A percentile compares a stretch with the other conserved stretches of the same genome.
Evolutionary conservation across 108 stramenopile genomes (phyloP).

Genomic region (Fistulifera pelliculosa): DNA sequence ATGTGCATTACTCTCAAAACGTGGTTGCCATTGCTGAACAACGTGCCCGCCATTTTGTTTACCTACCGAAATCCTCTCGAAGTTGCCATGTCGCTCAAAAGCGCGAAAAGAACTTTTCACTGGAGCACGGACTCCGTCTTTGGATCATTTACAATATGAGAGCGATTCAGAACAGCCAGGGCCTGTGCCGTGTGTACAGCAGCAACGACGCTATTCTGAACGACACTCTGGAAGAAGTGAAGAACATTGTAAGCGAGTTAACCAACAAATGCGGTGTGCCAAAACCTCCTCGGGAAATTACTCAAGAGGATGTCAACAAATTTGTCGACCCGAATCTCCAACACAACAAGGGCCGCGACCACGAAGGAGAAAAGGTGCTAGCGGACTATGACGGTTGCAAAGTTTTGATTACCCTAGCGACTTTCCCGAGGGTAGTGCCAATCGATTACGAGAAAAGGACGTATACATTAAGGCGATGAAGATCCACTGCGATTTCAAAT

Average conservation of each 20-base stretch:
- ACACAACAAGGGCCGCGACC: slow-evolving; percentile 41
- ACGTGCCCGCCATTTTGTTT: slow-evolving; percentile 76
- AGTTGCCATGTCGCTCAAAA: slow-evolving; percentile 84
- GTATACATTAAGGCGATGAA: slow-evolving; percentile 68
- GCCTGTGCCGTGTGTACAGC: slow-evolving; percentile 65
- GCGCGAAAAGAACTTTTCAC: slow-evolving; percentile 46
- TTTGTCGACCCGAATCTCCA: slow-evolving; percentile 78
- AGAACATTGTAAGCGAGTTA: slow-evolving; percentile 68
- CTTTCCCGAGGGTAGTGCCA: slow-evolving; percentile 18
- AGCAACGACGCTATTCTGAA: slow-evolving; percentile 69
- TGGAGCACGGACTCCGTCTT: slow-evolving; percentile 63
- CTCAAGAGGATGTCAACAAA: slow-evolving; percentile 52
- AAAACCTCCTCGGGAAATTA: slow-evolving; percentile 44
- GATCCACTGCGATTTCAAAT: slow-evolving; percentile 70
- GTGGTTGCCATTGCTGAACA: slow-evolving; percentile 72
- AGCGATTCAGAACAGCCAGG: slow-evolving; percentile 64
- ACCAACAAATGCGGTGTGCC: slow-evolving; percentile 57
- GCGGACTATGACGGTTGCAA: slow-evolving; percentile 45
- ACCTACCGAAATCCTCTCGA: slow-evolving; percentile 91
- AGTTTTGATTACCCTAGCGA: slow-evolving; percentile 45
- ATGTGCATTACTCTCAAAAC: slow-evolving; percentile 84
- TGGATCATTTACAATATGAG: slow-evolving; percentile 87
- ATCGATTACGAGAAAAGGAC: slow-evolving; percentile 26
- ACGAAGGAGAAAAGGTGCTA: slow-evolving; percentile 19
- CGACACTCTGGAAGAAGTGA: slow-evolving; percentile 58